Evolutionary conservation across 1,284 basidiomycete species (phyloP).

Genomic region (Heterobasidion parviporum): DNA sequence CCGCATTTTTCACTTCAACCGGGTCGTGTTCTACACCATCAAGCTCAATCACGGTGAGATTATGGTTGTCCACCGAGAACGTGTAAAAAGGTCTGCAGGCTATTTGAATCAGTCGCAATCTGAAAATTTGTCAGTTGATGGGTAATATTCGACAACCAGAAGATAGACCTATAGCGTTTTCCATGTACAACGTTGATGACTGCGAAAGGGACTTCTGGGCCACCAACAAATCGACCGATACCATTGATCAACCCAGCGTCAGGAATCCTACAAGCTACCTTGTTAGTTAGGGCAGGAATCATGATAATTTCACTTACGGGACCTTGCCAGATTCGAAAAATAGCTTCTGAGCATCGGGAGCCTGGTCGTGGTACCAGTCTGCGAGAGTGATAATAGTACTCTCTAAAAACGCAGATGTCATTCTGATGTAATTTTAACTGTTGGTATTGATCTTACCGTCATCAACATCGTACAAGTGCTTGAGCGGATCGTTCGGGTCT

Average conservation of each 20-base stretch:
- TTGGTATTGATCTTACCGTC: conserved; percentile 29
- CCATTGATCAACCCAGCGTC: conserved; percentile 40
- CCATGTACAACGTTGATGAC: conserved; percentile 21
- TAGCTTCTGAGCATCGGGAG: conserved; percentile 4
- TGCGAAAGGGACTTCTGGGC: conserved; percentile 22
- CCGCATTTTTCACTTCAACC: conserved; percentile 29
- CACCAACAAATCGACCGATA: conserved; percentile 28
- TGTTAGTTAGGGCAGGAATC: neutral
- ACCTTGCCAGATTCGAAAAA: neutral
- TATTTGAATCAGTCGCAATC: conserved; percentile 25
- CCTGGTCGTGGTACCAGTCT: conserved; percentile 11
- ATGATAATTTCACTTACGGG: neutral
- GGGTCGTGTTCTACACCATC: conserved; percentile 37
- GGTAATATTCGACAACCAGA: neutral
- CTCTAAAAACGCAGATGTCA: conserved; percentile 12
- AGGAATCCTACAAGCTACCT: conserved; percentile 12
- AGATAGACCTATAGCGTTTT: too few relatives aligned
- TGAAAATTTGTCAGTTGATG: conserved; percentile 17
- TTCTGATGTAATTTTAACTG: conserved; percentile 16
- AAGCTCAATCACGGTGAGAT: conserved; percentile 38
- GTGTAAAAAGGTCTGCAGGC: conserved; percentile 26
- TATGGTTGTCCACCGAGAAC: conserved; percentile 35
- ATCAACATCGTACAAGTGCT: conserved; percentile 31
- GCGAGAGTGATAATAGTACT: conserved; percentile 18
- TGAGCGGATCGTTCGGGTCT: conserved; percentile 29